These are phyloP conservation scores for Blumeriella jaapii DNA, from an alignment of 2,329 filamentous ascomycete genomes.

Conservation along the genomic window DNA sequence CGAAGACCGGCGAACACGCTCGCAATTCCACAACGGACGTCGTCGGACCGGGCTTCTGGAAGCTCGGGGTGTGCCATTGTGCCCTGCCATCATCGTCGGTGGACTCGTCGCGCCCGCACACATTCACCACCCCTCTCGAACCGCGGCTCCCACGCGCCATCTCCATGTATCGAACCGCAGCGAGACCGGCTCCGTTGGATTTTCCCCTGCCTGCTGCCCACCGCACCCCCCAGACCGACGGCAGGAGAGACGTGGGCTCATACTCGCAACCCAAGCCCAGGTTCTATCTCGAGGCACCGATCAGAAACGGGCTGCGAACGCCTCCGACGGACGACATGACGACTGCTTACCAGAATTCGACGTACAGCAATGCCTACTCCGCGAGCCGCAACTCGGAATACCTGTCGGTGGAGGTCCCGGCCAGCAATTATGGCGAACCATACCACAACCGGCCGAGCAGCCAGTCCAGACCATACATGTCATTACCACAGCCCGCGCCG, in stretches of 20 bases:
- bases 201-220: conserved; percentile 18
- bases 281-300: conserved; percentile 18
- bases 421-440: conserved; percentile 8
- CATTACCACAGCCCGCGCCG: conserved; percentile 10
- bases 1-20: conserved; percentile 11
- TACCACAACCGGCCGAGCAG: conserved; percentile 6
- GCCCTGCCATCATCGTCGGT: background rate
- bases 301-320: conserved; percentile 34
- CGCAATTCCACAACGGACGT: conserved; percentile 8
- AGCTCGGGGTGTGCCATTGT: conserved; percentile 10
- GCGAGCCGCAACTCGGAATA: conserved; percentile 29
- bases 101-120: conserved; percentile 1
- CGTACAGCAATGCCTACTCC: conserved; percentile 35
- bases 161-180: conserved; percentile 26
- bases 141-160: background rate
- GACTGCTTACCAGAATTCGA: conserved; percentile 35
- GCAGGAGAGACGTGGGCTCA: conserved; percentile 15
- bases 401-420: conserved; percentile 8
- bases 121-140: conserved; percentile 2
- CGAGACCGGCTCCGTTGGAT: conserved; percentile 23
- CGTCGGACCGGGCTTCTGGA: conserved; percentile 11
- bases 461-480: conserved; percentile 13
- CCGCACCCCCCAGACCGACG: conserved; percentile 14
- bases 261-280: conserved; percentile 11
- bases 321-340: conserved; percentile 43